A percentile compares a stretch with the other conserved stretches of the same genome.
These are phyloP conservation scores for Pichia sporocuriosa DNA, from an alignment of 805 yeast species.

Conservation along the genomic window DNA sequence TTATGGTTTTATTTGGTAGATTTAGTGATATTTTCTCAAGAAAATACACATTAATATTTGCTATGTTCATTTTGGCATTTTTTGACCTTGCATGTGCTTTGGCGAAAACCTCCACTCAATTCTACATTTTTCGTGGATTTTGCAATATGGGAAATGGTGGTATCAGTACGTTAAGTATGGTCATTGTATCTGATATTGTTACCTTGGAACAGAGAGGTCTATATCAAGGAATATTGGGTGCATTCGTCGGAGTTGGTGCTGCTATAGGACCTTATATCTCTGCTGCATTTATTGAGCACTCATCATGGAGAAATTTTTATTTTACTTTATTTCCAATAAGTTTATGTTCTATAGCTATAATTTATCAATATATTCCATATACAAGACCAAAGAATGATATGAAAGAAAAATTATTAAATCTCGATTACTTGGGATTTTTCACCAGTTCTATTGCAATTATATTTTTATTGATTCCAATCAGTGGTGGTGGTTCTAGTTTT, in stretches of 20 bases:
- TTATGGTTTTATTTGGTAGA: constrained; percentile 49
- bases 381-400: neutral
- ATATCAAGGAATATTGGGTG: constrained; percentile 50
- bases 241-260: constrained; percentile 45
- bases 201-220: constrained; percentile 48
- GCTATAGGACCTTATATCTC: constrained; percentile 23
- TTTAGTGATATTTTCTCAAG: constrained; percentile 51
- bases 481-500: constrained; percentile 56
- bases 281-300: neutral
- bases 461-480: constrained; percentile 46
- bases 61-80: constrained; percentile 34
- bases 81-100: constrained; percentile 47
- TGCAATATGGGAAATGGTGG: constrained; percentile 56
- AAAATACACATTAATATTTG: constrained; percentile 36
- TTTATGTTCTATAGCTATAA: neutral
- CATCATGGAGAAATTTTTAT: constrained; percentile 1
- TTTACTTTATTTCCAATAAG: constrained; percentile 5
- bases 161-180: constrained; percentile 43
- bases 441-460: constrained; percentile 43
- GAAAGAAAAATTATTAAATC: constrained; percentile 29
- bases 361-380: neutral
- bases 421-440: constrained; percentile 49
- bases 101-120: constrained; percentile 41
- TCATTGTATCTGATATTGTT: constrained; percentile 47
- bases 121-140: constrained; percentile 46